These are phyloP conservation scores for Trypanosoma mega DNA, from an alignment of 208 protist genomes.

Conservation along the genomic window DNA sequence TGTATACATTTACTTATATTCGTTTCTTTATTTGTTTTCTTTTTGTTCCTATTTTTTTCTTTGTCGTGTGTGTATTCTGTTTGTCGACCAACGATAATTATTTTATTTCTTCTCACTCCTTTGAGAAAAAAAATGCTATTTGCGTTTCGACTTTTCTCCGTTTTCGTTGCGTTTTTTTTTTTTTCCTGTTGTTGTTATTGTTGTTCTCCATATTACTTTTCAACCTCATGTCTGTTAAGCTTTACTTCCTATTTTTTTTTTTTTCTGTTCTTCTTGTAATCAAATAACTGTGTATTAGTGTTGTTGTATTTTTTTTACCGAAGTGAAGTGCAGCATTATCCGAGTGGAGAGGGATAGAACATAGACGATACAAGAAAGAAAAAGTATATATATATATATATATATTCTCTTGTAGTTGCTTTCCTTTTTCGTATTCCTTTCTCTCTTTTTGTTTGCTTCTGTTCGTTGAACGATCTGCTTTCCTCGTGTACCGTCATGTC, in stretches of 20 bases:
- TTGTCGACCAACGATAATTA: not conserved
- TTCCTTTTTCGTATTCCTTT: no score
- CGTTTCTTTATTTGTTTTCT: not conserved
- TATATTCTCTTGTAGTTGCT: no score
- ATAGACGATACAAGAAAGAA: no score
- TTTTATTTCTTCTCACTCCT: not conserved
- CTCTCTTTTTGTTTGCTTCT: not conserved
- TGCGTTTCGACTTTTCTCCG: not conserved
- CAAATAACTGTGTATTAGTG: not conserved
- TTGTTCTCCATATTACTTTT: not conserved
- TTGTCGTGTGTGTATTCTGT: not conserved
- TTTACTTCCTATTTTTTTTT: not conserved
- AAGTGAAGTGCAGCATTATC: no score
- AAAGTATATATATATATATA: no score
- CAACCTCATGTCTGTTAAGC: not conserved
- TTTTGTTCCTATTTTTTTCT: not conserved
- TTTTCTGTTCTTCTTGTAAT: constrained; percentile 1
- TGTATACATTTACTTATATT: constrained; percentile 1
- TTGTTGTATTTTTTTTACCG: not conserved
- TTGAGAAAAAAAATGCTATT: not conserved
- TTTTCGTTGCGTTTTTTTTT: not conserved
- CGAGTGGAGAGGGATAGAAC: no score
- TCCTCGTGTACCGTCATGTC: constrained; percentile 1
- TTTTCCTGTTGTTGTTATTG: not conserved
- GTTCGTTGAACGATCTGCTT: not conserved